Evolutionary conservation across 441 rosid genomes (phyloP).

Genomic region (Raphanus hybrid): DNA sequence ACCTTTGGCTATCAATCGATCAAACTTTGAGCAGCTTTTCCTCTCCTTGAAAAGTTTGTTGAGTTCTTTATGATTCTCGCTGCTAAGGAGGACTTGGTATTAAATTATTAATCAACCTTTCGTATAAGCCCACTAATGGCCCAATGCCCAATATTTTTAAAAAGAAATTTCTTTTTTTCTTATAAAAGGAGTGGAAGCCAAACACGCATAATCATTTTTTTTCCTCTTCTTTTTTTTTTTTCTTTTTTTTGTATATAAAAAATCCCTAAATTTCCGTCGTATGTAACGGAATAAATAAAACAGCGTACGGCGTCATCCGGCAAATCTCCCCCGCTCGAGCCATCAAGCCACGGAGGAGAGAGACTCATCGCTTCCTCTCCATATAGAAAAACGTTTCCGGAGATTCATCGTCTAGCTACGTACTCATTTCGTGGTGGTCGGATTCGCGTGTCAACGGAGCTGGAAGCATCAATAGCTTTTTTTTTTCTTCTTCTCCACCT

Average conservation of each 20-base stretch:
- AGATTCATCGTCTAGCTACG: slow-evolving; percentile 15
- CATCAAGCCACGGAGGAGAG: slow-evolving; percentile 28
- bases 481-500: neutral
- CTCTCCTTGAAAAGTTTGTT: slow-evolving; percentile 17
- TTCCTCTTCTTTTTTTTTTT: neutral
- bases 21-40: slow-evolving; percentile 17
- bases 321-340: slow-evolving; percentile 26
- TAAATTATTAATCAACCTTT: neutral
- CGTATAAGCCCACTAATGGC: slow-evolving; percentile 22
- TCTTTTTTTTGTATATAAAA: neutral
- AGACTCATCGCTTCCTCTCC: neutral
- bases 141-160: slow-evolving; percentile 2
- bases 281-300: slow-evolving; percentile 29
- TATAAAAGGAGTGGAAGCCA: slow-evolving; percentile 1
- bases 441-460: slow-evolving; percentile 23
- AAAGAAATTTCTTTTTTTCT: neutral
- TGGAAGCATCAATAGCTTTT: slow-evolving; percentile 28
- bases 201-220: slow-evolving; percentile 17
- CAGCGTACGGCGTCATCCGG: slow-evolving; percentile 35
- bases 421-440: neutral
- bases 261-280: slow-evolving; percentile 28
- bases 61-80: neutral
- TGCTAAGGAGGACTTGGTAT: neutral
- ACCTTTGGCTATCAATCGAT: slow-evolving; percentile 32
- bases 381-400: slow-evolving; percentile 9